Evolutionary conservation across 1,284 basidiomycete genomes (phyloP), one percentile per base, ranked within the genome.

Genomic region (Pholiota adiposa): DNA sequence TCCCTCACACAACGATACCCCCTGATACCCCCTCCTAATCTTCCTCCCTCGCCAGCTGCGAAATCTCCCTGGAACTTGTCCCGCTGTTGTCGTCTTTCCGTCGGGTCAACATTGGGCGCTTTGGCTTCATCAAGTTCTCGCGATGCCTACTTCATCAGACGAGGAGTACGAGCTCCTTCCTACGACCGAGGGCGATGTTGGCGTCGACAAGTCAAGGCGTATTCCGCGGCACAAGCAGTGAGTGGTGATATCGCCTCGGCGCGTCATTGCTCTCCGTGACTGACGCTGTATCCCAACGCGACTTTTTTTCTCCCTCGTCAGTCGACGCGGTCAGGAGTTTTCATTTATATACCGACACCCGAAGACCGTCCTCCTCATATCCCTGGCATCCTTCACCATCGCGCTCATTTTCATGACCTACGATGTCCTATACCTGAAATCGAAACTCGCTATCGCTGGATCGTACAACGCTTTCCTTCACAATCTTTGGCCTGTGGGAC

Each of bases 111-210:
- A 16, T 23, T 46, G 12, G 44, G 44, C 44, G 23, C 44, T n/a
- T 46, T 14, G 25, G 14, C 23, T 46, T 11, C 6, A 16, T 25
- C 21, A 2, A 25, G 21, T 27, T 25, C 21, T 1, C 23, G 31
- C 50, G 4, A 55, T 55, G 54, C 1, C 54, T 12, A 40, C 19
- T 25, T 34, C 43, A 11, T 51, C 48, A n/a, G 56, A 57, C 2
- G 56, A 51, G 16, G 55, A 51, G 34, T 57, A 57, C 49, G 48
- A 57, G 38, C 56, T 57, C 9, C 48, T 57, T 40, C 55, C 55
- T 29, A 19, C 49, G 8, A 25, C 18, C 6, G 56, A 57, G 12
- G 56, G 6, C 25, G 19, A 31, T 19, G 23, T 11, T 38, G 29
- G n/a, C 18, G 23, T 27, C 16, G 33, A 43, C 12, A 25, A 33